These are phyloP conservation scores for Lactifluus volemus DNA, from an alignment of 768 basidiomycete genomes.

Conservation along the genomic window DNA sequence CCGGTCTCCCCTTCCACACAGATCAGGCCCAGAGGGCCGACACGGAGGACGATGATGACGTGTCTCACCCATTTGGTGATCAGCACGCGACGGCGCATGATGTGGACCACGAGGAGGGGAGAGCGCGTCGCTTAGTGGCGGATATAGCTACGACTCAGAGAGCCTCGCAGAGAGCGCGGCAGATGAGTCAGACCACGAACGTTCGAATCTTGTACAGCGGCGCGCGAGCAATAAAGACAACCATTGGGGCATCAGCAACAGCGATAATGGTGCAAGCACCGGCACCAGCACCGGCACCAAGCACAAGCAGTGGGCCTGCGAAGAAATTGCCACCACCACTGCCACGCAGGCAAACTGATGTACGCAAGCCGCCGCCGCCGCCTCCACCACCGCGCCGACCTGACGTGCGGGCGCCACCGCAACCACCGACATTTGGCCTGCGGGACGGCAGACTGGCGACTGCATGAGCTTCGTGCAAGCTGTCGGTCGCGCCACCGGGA, in stretches of 20 bases:
- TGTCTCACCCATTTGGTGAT: slow-evolving; percentile 41
- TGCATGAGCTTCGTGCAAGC: slow-evolving; percentile 56
- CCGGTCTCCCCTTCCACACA: slow-evolving; percentile 31
- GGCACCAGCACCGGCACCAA: neutral
- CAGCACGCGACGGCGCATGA: slow-evolving; percentile 34
- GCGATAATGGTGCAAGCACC: neutral
- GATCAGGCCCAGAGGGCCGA: slow-evolving; percentile 26
- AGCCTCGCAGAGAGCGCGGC: slow-evolving; percentile 36
- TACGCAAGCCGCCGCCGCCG: slow-evolving; percentile 25
- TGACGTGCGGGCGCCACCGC: slow-evolving; percentile 9
- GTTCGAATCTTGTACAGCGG: slow-evolving; percentile 27
- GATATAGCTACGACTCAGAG: slow-evolving; percentile 29
- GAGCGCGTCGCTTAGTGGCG: slow-evolving; percentile 36
- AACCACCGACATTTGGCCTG: slow-evolving; percentile 17
- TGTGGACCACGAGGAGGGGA: neutral
- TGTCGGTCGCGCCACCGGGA: slow-evolving; percentile 52
- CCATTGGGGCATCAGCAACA: neutral
- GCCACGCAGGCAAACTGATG: slow-evolving; percentile 23
- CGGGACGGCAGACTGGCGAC: slow-evolving; percentile 33
- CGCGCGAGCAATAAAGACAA: slow-evolving; percentile 17
- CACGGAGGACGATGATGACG: slow-evolving; percentile 30
- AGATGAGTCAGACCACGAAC: slow-evolving; percentile 33
- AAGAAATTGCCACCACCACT: slow-evolving; percentile 14
- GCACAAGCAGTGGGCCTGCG: neutral
- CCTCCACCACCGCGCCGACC: slow-evolving; percentile 26